Base-by-base conservation (phyloP, 2,329 filamentous ascomycete species). In the Lachnellula hyalina region DNA sequence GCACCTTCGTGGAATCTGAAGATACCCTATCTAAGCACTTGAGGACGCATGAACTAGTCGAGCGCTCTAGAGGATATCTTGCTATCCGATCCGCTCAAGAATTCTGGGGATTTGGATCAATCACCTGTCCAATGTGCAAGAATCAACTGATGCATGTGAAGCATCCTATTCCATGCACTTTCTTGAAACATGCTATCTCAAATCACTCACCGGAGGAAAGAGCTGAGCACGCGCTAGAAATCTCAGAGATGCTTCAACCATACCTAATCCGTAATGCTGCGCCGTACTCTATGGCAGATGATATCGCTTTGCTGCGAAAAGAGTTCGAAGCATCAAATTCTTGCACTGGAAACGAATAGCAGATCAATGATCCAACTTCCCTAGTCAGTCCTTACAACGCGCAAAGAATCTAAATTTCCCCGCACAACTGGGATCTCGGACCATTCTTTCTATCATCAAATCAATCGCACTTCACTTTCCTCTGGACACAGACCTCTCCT, bases 71-170 rank as follows among this genome's bases (percentile, higher is more conserved):
- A 28, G 52, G 51, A 21, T 56, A 35, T 21, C 17, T 47, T 25
- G 53, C 38, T 12, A 54, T 55, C 23, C 3, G n/a, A n/a, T 25
- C 44, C n/a, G 1, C n/a, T 15, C 9, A 9, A 15, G 5, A 2
- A 1, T 4, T 1, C 5, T 19, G 28, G 21, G n/a, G 5, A 25
- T 35, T 1, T 53, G 66, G 11, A 54, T 42, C 7, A 65, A 53
- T 47, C 63, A 67, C 14, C 63, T 35, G 52, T 59, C 14, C 59
- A 48, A 34, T 46, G 25, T 46, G 44, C 23, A 28, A 46, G 14
- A 25, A 8, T 8, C 9, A 32, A 21, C n/a, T n/a, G n/a, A n/a
- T n/a, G n/a, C n/a, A n/a, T n/a, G n/a, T n/a, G n/a, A n/a, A n/a
- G n/a, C n/a, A n/a, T n/a, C n/a, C n/a, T n/a, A n/a, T n/a, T n/a